Conservation (phyloP, 331 rosid species). For the Pyrus hybrid region DNA sequence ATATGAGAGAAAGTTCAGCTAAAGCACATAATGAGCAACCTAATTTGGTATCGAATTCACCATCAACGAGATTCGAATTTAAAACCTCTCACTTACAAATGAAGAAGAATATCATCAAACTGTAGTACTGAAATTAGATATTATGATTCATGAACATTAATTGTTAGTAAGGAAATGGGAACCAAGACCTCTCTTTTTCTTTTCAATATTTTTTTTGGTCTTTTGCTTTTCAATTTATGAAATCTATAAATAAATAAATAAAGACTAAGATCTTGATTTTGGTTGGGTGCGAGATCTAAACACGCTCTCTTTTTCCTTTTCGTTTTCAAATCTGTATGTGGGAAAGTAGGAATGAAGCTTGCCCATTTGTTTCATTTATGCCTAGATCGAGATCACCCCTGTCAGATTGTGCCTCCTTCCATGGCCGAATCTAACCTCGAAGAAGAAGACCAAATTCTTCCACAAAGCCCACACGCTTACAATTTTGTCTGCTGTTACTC, state of each 20-base stretch:
- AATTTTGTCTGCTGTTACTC: not conserved
- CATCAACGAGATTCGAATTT: accelerated
- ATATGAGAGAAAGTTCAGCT: accelerated
- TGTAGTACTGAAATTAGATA: too few species aligned
- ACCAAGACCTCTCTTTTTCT: too few species aligned
- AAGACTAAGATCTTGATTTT: not conserved
- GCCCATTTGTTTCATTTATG: not conserved
- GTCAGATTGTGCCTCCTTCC: conserved; percentile 1
- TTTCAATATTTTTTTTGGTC: too few species aligned
- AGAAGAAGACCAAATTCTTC: not conserved
- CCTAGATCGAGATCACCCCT: not conserved
- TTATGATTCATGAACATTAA: too few species aligned
- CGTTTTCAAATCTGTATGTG: not conserved
- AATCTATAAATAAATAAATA: not conserved
- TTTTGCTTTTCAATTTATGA: not conserved
- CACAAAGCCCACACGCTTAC: not conserved
- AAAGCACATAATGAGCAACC: too few species aligned
- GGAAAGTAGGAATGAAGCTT: not conserved
- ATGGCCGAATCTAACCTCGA: not conserved
- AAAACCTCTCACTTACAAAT: accelerated
- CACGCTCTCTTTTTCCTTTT: not conserved
- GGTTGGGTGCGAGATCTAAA: not conserved
- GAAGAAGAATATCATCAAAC: accelerated
- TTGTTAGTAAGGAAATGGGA: not conserved
- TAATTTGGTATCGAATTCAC: too few species aligned